Evolutionary conservation across 2,329 filamentous ascomycete genomes (phyloP), one percentile per base, ranked within the genome.

Genomic region (Colletotrichum sp.): DNA sequence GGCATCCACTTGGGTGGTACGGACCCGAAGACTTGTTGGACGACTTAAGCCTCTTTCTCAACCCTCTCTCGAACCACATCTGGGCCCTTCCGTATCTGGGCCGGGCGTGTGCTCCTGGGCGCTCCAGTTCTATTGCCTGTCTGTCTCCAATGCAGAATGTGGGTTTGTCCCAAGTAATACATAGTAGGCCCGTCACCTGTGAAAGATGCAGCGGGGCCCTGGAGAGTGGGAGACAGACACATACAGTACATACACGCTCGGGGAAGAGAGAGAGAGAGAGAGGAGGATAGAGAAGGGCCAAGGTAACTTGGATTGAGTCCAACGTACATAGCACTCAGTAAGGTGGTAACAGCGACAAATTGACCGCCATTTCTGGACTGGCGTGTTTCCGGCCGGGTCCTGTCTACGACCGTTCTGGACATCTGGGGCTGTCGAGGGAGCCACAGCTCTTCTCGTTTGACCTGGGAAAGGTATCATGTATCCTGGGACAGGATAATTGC

Each of bases 301-400:
- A 38, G 36, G 36, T 16, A 16, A 36, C 34, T 36, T 36, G 34
- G 15, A 36, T 36, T 38, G 56, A 28, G 26, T 58, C 55, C 24
- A 58, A 18, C 18, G 56, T 12, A 18, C 55, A 34, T n/a, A 15
- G 30, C 16, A 18, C 18, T 60, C 30, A 55, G 21, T 56, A 69
- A 62, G 66, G 71, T 71, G 48, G 61, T 66, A 71, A 56, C 28
- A 55, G 36, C 71, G 21, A 71, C 71, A 64, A 66, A 71, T 71
- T 66, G 67, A 60, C 60, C 61, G 26, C 71, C 71, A 70, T 71
- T 58, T 48, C 28, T 61, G 67, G 71, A 74, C 34, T 72, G 70
- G 64, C 65, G 70, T 48, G 30, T 65, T 16, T 38, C n/a, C 66
- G 18, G 32, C 15, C 48, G 36, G 43, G 58, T 24, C n/a, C 66